phyloP scores from a whole-genome alignment of 805 yeast genomes.

The Metschnikowia proteae region DNA sequence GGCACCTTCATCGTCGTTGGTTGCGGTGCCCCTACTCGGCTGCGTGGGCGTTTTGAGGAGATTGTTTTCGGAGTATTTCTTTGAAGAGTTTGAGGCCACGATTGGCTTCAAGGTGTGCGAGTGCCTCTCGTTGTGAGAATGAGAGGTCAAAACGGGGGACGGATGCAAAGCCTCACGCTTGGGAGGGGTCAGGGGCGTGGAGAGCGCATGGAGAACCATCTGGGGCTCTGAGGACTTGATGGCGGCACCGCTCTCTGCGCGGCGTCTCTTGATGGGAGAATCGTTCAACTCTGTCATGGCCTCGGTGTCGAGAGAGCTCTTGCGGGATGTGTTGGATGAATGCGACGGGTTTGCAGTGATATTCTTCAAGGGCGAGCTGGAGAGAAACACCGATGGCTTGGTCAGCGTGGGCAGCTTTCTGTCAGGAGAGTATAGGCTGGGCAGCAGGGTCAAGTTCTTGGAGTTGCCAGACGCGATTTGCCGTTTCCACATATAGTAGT shows the following conservation, averaged over 20 bases:
- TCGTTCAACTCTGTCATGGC: slow-evolving; percentile 19
- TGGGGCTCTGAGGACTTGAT: slow-evolving; percentile 16
- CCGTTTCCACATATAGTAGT: slow-evolving; percentile 25
- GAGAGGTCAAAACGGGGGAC: slow-evolving; percentile 24
- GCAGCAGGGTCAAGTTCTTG: slow-evolving; percentile 24
- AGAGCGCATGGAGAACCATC: slow-evolving; percentile 31
- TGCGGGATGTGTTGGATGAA: slow-evolving; percentile 8
- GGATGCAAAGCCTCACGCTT: slow-evolving; percentile 23
- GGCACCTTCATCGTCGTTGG: slow-evolving; percentile 64
- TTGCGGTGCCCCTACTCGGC: slow-evolving; percentile 19
- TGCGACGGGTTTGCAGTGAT: slow-evolving; percentile 10
- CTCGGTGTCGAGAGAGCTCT: slow-evolving; percentile 8
- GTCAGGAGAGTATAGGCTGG: slow-evolving; percentile 37
- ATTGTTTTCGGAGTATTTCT: slow-evolving; percentile 9
- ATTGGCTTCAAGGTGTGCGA: slow-evolving; percentile 9
- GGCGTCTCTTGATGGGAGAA: slow-evolving; percentile 32
- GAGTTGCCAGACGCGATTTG: slow-evolving; percentile 22
- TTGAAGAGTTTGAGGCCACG: slow-evolving; percentile 31
- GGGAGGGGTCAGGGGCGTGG: slow-evolving; percentile 28
- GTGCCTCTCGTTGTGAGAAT: slow-evolving; percentile 3
- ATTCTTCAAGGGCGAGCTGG: slow-evolving; percentile 34
- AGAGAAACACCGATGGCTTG: slow-evolving; percentile 31
- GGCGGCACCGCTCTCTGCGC: slow-evolving; percentile 15
- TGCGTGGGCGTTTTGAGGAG: slow-evolving; percentile 39
- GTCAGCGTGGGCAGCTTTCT: slow-evolving; percentile 40